Base-by-base conservation (phyloP, 352 stramenopile species). In the Albugo laibachii region DNA sequence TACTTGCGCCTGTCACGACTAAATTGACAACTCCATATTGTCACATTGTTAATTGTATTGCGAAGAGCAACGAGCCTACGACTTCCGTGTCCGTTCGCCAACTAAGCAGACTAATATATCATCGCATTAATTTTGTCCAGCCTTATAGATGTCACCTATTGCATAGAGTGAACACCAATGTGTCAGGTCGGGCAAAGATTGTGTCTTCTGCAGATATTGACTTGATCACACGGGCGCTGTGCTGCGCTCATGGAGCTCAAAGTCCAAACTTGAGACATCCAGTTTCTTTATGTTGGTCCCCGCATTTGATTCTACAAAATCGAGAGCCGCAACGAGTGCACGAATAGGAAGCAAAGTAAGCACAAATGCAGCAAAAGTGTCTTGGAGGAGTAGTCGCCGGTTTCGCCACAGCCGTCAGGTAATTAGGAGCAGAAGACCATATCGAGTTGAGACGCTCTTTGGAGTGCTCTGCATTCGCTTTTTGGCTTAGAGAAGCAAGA, bases 201-300 rank as follows among this genome's bases (percentile, higher is more conserved):
- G 24, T n/a, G n/a, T n/a, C n/a, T n/a, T n/a, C n/a, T n/a, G n/a
- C n/a, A n/a, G n/a, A n/a, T n/a, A n/a, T n/a, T n/a, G n/a, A n/a
- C n/a, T n/a, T n/a, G n/a, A n/a, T n/a, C n/a, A n/a, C n/a, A 8
- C 8, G 8, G 8, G 24, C 8, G 24, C 8, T 31, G 3, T 31
- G 24, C 24, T 31, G 24, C 24, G 24, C 3, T 31, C 8, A 8
- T 31, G 24, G 8, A 10, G 3, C 24, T 56, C 48, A 65, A 43
- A 58, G 54, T 15, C 74, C 73, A 45, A 94, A 94, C 59, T 93
- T 93, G 45, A 94, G 65, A 49, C 82, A 94, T 18, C 82, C 67
- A 44, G 72, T 93, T 53, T 94, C 80, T 54, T 92, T 88, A 53
- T 93, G 80, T 31, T 87, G 72, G 45, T 93, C 77, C 27, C 66